phyloP scores from a whole-genome alignment of 345 rosid genomes.

The Cardiospermum halicacabum region DNA sequence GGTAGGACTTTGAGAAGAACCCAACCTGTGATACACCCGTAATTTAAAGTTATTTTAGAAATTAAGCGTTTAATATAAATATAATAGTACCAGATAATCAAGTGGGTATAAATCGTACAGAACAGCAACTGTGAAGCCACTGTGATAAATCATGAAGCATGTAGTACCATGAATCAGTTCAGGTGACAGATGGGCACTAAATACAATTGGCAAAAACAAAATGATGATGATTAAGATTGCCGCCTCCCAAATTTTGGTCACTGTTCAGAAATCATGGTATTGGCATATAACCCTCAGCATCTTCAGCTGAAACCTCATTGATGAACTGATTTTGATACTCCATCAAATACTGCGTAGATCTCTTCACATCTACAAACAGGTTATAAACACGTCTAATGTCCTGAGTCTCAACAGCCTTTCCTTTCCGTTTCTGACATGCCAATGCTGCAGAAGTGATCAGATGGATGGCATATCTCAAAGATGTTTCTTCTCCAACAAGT shows the following conservation, averaged over 20 bases:
- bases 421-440: conserved; percentile 86
- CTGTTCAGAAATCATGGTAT: conserved; percentile 43
- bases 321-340: conserved; percentile 86
- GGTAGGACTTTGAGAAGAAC: too few relatives aligned
- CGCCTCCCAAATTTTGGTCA: background rate
- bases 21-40: too few relatives aligned
- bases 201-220: background rate
- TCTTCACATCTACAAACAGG: conserved; percentile 85
- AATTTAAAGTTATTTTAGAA: too few relatives aligned
- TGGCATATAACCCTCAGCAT: conserved; percentile 40
- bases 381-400: conserved; percentile 71
- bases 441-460: conserved; percentile 72
- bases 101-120: background rate
- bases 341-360: conserved; percentile 89
- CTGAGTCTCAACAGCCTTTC: conserved; percentile 62
- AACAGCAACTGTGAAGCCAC: background rate
- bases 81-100: background rate
- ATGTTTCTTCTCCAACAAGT: conserved; percentile 79
- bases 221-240: background rate
- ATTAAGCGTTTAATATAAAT: too few relatives aligned
- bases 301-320: conserved; percentile 46
- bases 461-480: conserved; percentile 89
- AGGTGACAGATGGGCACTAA: background rate
- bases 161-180: background rate
- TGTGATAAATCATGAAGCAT: background rate